Base-by-base conservation (phyloP, 257 asterid species). In the Nemophila menziesii region DNA sequence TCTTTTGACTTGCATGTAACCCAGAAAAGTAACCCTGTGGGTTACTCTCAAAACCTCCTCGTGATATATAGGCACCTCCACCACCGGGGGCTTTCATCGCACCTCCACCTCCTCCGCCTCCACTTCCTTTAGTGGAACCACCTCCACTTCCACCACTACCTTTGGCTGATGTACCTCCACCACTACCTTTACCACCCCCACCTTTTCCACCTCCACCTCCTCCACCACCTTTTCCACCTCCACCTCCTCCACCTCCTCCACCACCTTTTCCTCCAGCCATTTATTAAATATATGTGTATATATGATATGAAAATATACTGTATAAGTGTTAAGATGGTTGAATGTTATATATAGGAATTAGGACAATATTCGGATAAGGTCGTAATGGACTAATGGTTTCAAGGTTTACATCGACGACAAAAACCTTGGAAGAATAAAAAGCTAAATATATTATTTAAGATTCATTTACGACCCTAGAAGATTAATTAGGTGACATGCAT, bases 81-180 rank as follows among this genome's bases (percentile, higher is more conserved):
- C 68, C 51, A 1, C 63, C 67, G 5, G 72, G 72, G 4, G 60
- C 72, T 39, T 34, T 34, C 72, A 65, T 65, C 53, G 16, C 46
- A 21, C 66, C 64, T 6, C 47, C 36, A 0, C 43, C 51, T 0
- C 65, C 21, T 6, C 61, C 56, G 3, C 39, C 56, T 10, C 43
- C 20, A 5, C 37, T 16, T 39, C 17, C 23, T 3, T 22, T 17
- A 2, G 36, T 7, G 12, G 12, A 10, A 7, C 12, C 8, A 7
- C 36, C 36, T 1, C 62, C 58, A 7, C 12, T 7, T 2, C 36
- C 36, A 2, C 62, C 58, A 2, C 52, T 43, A 12, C 29, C 60
- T 16, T 34, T 27, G 1, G 46, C 55, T 8, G 24, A 22, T 3
- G 47, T 39, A 10, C 40, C 42, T 0, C 51, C 51, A 3, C 39